phyloP scores from a whole-genome alignment of 2,329 filamentous ascomycete species.

The Aciculosporium take region DNA sequence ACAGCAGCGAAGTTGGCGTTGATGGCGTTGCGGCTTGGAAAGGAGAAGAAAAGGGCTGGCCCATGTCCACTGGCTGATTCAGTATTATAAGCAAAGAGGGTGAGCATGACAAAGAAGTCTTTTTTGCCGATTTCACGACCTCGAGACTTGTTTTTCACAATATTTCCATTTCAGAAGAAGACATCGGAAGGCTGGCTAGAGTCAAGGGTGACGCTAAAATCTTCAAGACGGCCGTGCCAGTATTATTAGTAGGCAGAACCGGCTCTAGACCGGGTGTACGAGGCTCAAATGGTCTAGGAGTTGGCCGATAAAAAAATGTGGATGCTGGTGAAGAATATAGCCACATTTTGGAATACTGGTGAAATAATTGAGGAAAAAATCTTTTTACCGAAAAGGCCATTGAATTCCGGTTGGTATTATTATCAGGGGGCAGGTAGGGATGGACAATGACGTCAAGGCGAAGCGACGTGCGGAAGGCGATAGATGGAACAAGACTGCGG shows the following conservation, averaged over 20 bases:
- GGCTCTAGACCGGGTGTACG: too few relatives aligned
- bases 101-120: background rate
- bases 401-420: background rate
- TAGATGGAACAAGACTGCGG: background rate
- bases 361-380: background rate
- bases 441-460: background rate
- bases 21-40: background rate
- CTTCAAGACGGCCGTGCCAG: background rate
- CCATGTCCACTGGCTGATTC: slow-evolving; percentile 1
- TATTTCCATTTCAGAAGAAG: background rate
- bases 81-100: background rate
- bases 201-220: too few relatives aligned
- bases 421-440: background rate
- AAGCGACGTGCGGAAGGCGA: background rate
- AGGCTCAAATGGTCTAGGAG: background rate
- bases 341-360: slow-evolving; percentile 1
- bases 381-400: background rate
- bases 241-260: background rate
- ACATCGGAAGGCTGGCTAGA: too few relatives aligned
- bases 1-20: slow-evolving; percentile 3
- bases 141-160: background rate
- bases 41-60: slow-evolving; percentile 1
- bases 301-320: background rate
- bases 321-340: background rate
- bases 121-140: background rate